Evolutionary conservation across 345 rosid species (phyloP), one percentile per base, ranked within the genome.

Genomic region (Boechera stricta): DNA sequence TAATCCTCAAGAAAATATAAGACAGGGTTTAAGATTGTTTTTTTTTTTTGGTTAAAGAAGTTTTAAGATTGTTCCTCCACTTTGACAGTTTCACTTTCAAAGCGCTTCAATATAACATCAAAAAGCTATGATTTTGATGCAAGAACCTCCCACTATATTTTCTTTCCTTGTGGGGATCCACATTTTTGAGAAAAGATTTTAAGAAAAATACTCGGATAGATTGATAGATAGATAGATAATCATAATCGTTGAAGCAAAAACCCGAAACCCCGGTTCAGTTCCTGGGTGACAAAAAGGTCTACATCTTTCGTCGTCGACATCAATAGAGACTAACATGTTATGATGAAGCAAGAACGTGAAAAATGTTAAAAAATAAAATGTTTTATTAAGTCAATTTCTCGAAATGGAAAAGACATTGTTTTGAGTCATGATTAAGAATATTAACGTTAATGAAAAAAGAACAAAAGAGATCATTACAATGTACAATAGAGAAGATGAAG

Each of bases 341-440:
- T 67, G 64, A 53, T 79, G 65, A 53, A 67, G 74, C 18, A 59
- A 78, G 59, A 73, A 67, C 33, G 41, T 72, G 73, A 66, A 73
- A 33, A 42, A 58, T 38, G 12, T 62, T 44, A 58, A 77, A 38
- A 64, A 48, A 5, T 0, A 4, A 33, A 33, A 33, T 33, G 35
- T 0, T 36, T 28, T 49, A 48, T 58, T 21, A 65, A 65, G 67
- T 59, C 15, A 65, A 48, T 65, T 72, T 65, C 81, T 79, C 67
- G 74, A 79, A 73, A 73, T 61, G 78, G 78, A 67, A 79, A 60
- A 73, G 71, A 67, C 78, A 79, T 53, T 67, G 60, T 64, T 67
- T 61, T 24, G 18, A 54, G 74, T 67, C 78, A 79, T 79, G 44
- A 79, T 79, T 78, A 78, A 73, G 78, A 67, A 72, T 78, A 60